Percentiles rank a stretch among this genome's conserved stretches.
These are phyloP conservation scores for Centrapalus pauciflorus DNA, from an alignment of 129 eudicot species.

Conservation along the genomic window DNA sequence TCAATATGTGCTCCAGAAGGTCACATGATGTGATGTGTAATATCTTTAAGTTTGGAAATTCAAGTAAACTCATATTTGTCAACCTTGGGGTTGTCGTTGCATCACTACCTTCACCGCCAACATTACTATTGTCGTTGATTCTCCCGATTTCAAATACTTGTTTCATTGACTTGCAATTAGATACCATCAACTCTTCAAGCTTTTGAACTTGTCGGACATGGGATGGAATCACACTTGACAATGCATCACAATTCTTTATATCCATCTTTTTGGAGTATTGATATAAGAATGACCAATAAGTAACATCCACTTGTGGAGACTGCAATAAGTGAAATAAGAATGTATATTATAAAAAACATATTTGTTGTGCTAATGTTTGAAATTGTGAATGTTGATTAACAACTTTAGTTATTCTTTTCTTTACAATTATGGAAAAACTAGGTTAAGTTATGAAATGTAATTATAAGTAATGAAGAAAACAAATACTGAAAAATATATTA, in stretches of 20 bases:
- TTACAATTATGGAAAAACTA: too few relatives aligned
- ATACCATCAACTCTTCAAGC: background rate
- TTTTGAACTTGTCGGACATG: background rate
- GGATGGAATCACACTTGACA: background rate
- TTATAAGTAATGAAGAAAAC: too few relatives aligned
- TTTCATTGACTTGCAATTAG: background rate
- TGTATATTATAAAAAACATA: too few relatives aligned
- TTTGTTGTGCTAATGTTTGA: too few relatives aligned
- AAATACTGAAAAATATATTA: background rate
- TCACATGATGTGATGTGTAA: background rate
- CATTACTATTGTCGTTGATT: background rate
- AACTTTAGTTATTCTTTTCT: too few relatives aligned
- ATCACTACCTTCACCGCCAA: background rate
- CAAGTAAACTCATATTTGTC: background rate
- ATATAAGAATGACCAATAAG: too few relatives aligned
- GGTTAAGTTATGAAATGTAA: too few relatives aligned
- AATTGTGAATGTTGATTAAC: too few relatives aligned
- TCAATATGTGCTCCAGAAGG: background rate
- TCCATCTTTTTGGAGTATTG: too few relatives aligned
- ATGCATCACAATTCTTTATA: constrained; percentile 1
- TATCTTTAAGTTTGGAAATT: background rate
- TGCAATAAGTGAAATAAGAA: too few relatives aligned
- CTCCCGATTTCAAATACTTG: background rate
- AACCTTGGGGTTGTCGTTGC: background rate
- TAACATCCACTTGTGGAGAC: too few relatives aligned